Evolutionary conservation across 83 land plant genomes (phyloP), one percentile per base, ranked within the genome.

Genomic region (Larix sibirica): DNA sequence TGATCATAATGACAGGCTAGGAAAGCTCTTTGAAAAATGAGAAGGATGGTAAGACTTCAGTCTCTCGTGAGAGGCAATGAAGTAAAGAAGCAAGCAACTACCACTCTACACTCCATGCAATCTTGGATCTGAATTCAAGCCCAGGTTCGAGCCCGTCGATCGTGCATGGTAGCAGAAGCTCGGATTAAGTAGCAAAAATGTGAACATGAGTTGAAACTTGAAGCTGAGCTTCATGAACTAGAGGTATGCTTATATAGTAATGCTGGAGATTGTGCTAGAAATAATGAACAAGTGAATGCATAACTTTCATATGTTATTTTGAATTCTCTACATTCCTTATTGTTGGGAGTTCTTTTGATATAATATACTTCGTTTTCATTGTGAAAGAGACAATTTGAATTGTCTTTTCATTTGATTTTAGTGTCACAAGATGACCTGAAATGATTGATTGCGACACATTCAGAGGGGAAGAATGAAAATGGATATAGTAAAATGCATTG

Each of bases 201-300:
- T 33, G 93, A 91, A 73, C 91, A 88, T 79, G 91, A 93, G 77
- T 44, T 82, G 77, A 92, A 90, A 81, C 88, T 92, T 82, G 95
- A 92, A 68, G 95, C 93, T 40, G 91, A 88, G 84, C 89, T 90
- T 85, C 88, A 90, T 84, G 91, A 87, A 18, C 38, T 91, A 80
- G 90, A 89, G 89, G 93, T 90, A 81, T 65, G 81, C 36, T 33
- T 65, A 31, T 31, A n/a, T n/a, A 59, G 33, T 36, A 63, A 61
- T 24, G 3, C 47, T 74, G 21, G 12, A 47, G 50, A 6, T 50
- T 10, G 23, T 47, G 17, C 47, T 75, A 12, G 14, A 47, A 47
- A 44, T n/a, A 50, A 12, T 12, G 1, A 9, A 74, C 14, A 47
- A 44, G 13, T 47, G 59, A 44, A 75, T 75, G 59, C 59, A 47